These are phyloP conservation scores for Psophocarpus tetragonolobus DNA, from an alignment of 306 rosid species.

Conservation along the genomic window DNA sequence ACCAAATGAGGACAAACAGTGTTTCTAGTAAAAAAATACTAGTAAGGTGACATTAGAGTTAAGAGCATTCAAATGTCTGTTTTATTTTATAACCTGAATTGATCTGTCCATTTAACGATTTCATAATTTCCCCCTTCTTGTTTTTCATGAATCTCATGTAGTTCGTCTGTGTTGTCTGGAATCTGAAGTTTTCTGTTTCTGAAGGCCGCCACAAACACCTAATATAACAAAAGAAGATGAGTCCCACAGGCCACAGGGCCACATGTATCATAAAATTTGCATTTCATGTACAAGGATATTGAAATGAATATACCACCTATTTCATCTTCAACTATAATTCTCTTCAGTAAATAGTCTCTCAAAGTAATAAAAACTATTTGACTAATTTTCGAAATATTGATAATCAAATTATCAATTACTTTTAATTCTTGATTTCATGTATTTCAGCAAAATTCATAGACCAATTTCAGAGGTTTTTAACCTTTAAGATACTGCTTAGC, in stretches of 20 bases:
- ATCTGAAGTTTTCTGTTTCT: constrained; percentile 58
- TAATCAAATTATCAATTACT: neutral
- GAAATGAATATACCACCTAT: neutral
- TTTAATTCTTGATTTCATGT: neutral
- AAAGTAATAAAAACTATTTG: neutral
- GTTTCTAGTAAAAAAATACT: neutral
- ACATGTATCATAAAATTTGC: neutral
- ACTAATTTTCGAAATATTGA: neutral
- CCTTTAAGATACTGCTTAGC: neutral
- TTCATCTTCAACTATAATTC: too few species aligned
- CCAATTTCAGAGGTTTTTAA: neutral
- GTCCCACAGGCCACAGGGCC: too few species aligned
- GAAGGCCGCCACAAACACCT: constrained; percentile 66
- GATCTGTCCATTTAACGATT: constrained; percentile 66
- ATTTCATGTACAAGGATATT: neutral
- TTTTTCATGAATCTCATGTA: constrained; percentile 59
- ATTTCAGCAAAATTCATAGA: neutral
- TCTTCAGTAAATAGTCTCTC: neutral
- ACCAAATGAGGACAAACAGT: neutral
- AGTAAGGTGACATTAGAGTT: neutral
- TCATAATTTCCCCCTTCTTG: constrained; percentile 44
- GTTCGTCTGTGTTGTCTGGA: constrained; percentile 54
- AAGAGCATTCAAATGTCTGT: neutral
- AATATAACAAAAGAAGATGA: constrained; percentile 12
- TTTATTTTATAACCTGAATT: constrained; percentile 61